phyloP scores from a whole-genome alignment of 2,329 filamentous ascomycete species.

The Cercospora citrullina region DNA sequence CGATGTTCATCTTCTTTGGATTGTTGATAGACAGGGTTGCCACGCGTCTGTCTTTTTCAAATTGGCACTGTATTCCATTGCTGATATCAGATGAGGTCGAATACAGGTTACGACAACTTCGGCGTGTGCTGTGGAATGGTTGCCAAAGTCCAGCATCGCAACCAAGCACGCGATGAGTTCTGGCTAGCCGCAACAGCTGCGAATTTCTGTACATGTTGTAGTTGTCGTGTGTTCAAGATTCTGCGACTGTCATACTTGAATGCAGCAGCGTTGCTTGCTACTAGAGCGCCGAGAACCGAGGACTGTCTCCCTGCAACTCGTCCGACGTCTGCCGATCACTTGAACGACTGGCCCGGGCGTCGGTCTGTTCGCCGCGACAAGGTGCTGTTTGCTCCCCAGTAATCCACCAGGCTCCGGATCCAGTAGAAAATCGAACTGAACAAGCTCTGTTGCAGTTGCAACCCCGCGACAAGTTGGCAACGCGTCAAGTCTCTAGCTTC shows the following conservation, averaged over 20 bases:
- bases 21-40: slow-evolving; percentile 34
- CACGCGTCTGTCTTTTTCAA: slow-evolving; percentile 1
- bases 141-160: not conserved
- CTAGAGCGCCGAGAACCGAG: not conserved
- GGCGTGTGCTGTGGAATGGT: not conserved
- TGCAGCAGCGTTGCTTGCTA: not conserved
- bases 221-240: not conserved
- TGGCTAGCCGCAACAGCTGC: not conserved
- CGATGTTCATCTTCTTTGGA: slow-evolving; percentile 34
- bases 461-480: slow-evolving; percentile 6
- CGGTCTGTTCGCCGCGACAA: not conserved
- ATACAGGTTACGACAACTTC: not conserved
- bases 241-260: not conserved
- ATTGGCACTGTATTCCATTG: slow-evolving; percentile 2
- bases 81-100: not conserved
- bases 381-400: not conserved
- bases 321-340: not conserved
- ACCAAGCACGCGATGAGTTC: not conserved
- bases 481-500: slow-evolving; percentile 5
- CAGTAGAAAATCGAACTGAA: not conserved
- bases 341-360: not conserved
- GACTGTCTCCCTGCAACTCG: not conserved
- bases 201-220: not conserved
- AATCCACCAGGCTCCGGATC: not conserved
- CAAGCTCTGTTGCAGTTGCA: not conserved